phyloP scores from a whole-genome alignment of 1,284 basidiomycete species.

The Microbotryomycetes sp. region DNA sequence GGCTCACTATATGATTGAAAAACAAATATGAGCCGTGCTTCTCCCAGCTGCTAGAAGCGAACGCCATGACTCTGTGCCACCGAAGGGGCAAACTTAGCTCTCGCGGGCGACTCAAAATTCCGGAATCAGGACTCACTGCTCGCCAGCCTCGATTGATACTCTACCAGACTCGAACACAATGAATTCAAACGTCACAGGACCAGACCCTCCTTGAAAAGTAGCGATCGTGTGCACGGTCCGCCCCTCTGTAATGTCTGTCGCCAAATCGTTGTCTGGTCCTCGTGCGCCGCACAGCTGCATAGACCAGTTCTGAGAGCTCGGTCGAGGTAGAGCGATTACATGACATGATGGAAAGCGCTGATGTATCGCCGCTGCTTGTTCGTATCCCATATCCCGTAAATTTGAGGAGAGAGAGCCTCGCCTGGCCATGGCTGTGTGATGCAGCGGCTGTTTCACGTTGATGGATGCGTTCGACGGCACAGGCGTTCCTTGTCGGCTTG shows the following conservation, averaged over 20 bases:
- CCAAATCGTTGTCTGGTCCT: not conserved
- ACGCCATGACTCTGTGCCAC: not conserved
- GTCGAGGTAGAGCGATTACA: not conserved
- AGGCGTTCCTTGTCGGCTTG: not conserved
- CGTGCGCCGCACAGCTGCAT: not conserved
- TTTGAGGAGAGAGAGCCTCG: not conserved
- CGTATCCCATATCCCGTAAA: not conserved
- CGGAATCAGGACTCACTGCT: not conserved
- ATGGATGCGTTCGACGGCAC: not conserved
- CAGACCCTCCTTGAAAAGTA: not conserved
- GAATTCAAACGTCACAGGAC: not conserved
- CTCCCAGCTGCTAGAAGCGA: not conserved
- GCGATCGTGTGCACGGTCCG: not conserved
- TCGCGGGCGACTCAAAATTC: too few relatives aligned
- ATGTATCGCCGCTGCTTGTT: not conserved
- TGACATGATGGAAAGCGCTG: not conserved
- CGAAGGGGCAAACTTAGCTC: too few relatives aligned
- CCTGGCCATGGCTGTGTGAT: not conserved
- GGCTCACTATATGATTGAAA: not conserved
- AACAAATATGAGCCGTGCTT: not conserved
- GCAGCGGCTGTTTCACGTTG: not conserved
- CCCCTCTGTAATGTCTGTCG: not conserved
- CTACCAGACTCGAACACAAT: not conserved
- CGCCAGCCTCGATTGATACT: not conserved
- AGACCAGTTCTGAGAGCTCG: not conserved